Evolutionary conservation across 2,329 filamentous ascomycete species (phyloP), one percentile per base, ranked within the genome.

Genomic region (Fusarium circinatum): DNA sequence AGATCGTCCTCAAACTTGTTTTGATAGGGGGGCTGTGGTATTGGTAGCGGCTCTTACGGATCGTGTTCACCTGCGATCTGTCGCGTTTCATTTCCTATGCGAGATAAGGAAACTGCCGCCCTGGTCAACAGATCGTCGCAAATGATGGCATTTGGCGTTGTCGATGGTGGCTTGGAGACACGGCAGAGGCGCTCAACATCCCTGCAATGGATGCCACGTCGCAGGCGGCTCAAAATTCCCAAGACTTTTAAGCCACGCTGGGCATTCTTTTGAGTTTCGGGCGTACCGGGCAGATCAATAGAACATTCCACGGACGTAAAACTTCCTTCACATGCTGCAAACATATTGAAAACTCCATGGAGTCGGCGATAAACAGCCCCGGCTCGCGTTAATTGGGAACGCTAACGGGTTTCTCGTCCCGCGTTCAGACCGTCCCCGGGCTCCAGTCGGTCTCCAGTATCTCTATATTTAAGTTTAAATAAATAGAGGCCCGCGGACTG

Each of bases 1-100:
- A 65, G 67, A 70, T 70, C 65, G 12, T 65, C 24, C 59, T 70
- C 49, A 59, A 65, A 70, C 65, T 47, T 48, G 59, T 65, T 58
- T 70, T 26, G 59, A 48, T 48, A 49, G 55, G 55, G 55, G 55
- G 65, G 51, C 59, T 38, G 36, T 59, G 60, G 26, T 24, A 47
- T 44, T 55, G 47, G 42, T n/a, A 14, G 41, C 28, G 57, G 39
- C 45, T 20, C 41, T 39, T 52, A 14, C 45, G 28, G 41, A 51
- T 66, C 44, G 24, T 28, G 52, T 24, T 39, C 14, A 38, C 44
- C 18, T 60, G 56, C 64, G 38, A 65, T 70, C 38, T 58, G 60
- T 42, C 55, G 30, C 42, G 30, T 59, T 57, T 70, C 68, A 70
- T 70, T 63, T 70, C 52, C n/a, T 38, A 57, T 65, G 36, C 45